A percentile compares a stretch with the other conserved stretches of the same genome.
Evolutionary conservation across 177 flowering plant genomes (phyloP).

Genomic region (Vitis hybrid): DNA sequence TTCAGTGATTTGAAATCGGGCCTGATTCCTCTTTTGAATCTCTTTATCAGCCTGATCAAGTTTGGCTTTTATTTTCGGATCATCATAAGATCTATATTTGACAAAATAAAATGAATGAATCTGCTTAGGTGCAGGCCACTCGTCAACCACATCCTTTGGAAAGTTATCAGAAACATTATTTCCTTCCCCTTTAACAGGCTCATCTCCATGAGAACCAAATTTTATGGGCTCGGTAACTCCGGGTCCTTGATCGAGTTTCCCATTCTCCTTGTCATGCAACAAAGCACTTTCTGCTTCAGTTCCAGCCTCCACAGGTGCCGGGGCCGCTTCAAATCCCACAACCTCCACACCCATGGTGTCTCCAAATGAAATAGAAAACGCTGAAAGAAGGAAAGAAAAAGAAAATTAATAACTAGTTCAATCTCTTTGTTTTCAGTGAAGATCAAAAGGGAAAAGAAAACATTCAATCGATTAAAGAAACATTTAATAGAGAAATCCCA

Average conservation of each 20-base stretch:
- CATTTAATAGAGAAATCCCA: too few relatives aligned
- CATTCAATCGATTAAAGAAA: too few relatives aligned
- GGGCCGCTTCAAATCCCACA: constrained; percentile 42
- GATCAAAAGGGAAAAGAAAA: too few relatives aligned
- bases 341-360: constrained; percentile 59
- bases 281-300: constrained; percentile 18
- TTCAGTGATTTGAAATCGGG: constrained; percentile 53
- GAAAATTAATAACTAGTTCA: too few relatives aligned
- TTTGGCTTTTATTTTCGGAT: constrained; percentile 68
- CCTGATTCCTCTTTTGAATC: constrained; percentile 49
- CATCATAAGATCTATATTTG: constrained; percentile 59
- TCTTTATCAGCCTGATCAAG: constrained; percentile 67
- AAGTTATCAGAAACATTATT: constrained; percentile 29
- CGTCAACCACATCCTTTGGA: constrained; percentile 77
- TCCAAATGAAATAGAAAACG: constrained; percentile 1
- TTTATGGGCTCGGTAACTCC: constrained; percentile 32
- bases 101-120: constrained; percentile 62
- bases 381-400: background rate
- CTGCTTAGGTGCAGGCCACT: constrained; percentile 81
- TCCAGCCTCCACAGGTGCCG: constrained; percentile 28
- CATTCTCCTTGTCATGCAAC: constrained; percentile 31
- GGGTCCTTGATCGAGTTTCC: constrained; percentile 23
- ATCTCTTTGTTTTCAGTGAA: too few relatives aligned
- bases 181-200: constrained; percentile 40
- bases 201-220: constrained; percentile 64